Base-by-base conservation (phyloP, 1,139 yeast genomes). In the Candida tetrigidarum region DNA sequence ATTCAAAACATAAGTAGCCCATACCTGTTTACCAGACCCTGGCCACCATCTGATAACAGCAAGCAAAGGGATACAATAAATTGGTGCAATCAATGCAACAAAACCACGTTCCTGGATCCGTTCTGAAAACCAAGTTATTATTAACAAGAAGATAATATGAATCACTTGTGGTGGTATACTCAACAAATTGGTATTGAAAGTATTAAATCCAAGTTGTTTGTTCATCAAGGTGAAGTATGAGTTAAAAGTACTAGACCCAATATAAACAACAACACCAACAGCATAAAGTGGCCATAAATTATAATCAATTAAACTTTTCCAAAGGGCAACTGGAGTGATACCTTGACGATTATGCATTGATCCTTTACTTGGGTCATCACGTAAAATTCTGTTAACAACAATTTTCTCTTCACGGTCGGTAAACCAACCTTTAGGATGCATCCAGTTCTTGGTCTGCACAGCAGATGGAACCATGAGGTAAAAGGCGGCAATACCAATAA, bases 401-500 rank as follows among this genome's bases (percentile, higher is more conserved):
- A 84, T 83, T 46, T 76, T 80, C 50, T 78, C 82, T 54, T 84
- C 87, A 22, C 80, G 69, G 5, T 80, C 84, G 8, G 77, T 77
- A 52, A 78, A 83, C 87, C 87, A 83, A 12, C 88, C 87, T 22
- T 76, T 71, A 5, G 73, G 73, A 19, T 78, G 67, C 49, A 69
- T 71, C 73, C 77, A 72, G 12, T 63, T 62, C 49, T 76, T 78
- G n/a, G 87, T 83, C 50, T 80, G 80, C 1, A 72, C 77, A 0
- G 76, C 78, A 6, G 81, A 74, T 3, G 86, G 81, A 26, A 83
- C 85, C 86, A 85, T 82, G 48, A 74, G 62, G 57, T 76, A 80
- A 46, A 66, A 76, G 1, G 83, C 67, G 15, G 67, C 57, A 32
- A 83, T 41, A 0, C 90, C 91, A 55, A 85, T 71, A 2, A 59